Evolutionary conservation across 371 early-diverging fungal species (phyloP).

Genomic region (Gilbertella persicaria): DNA sequence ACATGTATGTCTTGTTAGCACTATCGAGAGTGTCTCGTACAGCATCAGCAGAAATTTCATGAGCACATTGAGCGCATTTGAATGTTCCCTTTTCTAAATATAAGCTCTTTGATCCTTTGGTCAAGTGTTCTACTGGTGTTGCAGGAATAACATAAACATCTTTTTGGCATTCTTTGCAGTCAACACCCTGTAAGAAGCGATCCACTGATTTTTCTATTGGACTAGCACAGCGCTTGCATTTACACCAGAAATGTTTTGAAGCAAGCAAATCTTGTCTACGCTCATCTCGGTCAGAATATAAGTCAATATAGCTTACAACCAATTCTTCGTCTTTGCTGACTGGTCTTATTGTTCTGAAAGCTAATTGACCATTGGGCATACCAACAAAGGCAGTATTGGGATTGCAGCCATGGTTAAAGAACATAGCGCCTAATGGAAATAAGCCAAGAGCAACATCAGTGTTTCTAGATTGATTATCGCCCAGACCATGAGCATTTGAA

Average conservation of each 20-base stretch:
- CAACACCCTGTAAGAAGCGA: conserved; percentile 66
- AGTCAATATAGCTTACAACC: conserved; percentile 65
- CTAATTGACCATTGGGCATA: conserved; percentile 49
- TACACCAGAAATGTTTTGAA: conserved; percentile 73
- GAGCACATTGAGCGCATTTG: conserved; percentile 51
- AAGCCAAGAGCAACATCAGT: conserved; percentile 63
- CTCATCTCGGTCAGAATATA: conserved; percentile 70
- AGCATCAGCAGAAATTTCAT: conserved; percentile 34
- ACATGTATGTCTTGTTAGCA: conserved; percentile 31
- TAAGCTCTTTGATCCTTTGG: conserved; percentile 11
- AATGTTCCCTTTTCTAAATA: conserved; percentile 31
- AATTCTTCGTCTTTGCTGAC: conserved; percentile 61
- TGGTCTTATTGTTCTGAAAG: conserved; percentile 59
- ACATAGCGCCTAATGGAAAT: conserved; percentile 64
- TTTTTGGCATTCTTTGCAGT: conserved; percentile 56
- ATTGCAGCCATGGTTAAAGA: conserved; percentile 68
- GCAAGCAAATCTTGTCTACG: conserved; percentile 63
- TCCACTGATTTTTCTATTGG: conserved; percentile 66
- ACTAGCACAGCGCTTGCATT: conserved; percentile 66
- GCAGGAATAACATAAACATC: conserved; percentile 72
- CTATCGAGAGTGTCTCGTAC: conserved; percentile 43
- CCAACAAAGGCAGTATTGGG: conserved; percentile 70
- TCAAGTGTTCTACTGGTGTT: conserved; percentile 31
- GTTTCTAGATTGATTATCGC: conserved; percentile 54
- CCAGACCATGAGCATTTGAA: conserved; percentile 59